Conservation (phyloP, 2,329 filamentous ascomycete genomes). For the Nakataea oryzae region DNA sequence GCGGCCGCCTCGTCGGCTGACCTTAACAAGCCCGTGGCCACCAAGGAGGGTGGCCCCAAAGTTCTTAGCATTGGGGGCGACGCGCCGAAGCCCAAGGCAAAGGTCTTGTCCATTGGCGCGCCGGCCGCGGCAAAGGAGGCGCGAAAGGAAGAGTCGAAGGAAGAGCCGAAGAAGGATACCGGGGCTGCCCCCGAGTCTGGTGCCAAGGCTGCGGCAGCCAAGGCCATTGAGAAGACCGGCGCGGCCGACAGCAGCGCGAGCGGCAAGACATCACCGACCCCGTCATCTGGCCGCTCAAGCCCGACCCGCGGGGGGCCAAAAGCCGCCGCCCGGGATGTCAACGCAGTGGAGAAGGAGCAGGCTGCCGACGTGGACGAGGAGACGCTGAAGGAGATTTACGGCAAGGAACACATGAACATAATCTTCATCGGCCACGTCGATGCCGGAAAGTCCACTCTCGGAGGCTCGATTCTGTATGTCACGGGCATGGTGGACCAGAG, state of each 20-base stretch:
- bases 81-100: constrained; percentile 38
- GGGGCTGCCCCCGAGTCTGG: constrained; percentile 53
- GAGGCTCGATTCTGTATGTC: constrained; percentile 82
- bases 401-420: constrained; percentile 87
- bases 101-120: constrained; percentile 65
- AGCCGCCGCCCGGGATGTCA: constrained; percentile 56
- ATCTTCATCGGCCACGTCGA: constrained; percentile 97
- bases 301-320: constrained; percentile 55
- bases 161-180: constrained; percentile 30
- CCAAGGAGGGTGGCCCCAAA: constrained; percentile 49
- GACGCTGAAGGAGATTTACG: constrained; percentile 88
- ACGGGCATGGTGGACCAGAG: constrained; percentile 99
- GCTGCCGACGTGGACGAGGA: constrained; percentile 59
- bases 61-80: constrained; percentile 54
- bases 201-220: constrained; percentile 74
- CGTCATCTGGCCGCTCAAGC: constrained; percentile 76
- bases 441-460: constrained; percentile 93
- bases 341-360: constrained; percentile 77
- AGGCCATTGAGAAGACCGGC: constrained; percentile 87
- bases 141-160: constrained; percentile 37
- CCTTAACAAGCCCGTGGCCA: constrained; percentile 38
- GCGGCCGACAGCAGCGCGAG: constrained; percentile 46
- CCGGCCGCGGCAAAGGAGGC: constrained; percentile 22
- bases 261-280: constrained; percentile 70
- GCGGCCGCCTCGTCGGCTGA: constrained; percentile 27